These are phyloP conservation scores for Setaria viridis DNA, from an alignment of 202 grass and related monocot genomes.

Conservation along the genomic window DNA sequence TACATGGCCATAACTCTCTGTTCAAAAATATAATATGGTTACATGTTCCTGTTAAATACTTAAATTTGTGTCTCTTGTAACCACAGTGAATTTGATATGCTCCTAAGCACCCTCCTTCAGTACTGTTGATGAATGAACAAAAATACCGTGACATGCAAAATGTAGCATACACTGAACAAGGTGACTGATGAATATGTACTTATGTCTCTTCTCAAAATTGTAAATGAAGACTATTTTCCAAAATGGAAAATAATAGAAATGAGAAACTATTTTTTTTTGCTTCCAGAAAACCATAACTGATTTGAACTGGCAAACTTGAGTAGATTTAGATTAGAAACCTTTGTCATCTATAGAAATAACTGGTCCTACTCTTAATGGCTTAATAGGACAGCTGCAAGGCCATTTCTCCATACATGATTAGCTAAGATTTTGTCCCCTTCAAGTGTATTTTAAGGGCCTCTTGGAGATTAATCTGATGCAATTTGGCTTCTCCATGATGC, in stretches of 20 bases:
- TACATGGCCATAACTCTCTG: not conserved
- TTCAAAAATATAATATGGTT: not conserved
- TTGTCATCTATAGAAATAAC: not conserved
- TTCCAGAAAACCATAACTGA: constrained; percentile 9
- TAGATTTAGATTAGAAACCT: constrained; percentile 15
- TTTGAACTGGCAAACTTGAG: not conserved
- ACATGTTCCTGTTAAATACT: not conserved
- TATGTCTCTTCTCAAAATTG: not conserved
- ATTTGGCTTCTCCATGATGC: constrained; percentile 17
- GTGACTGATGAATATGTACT: not conserved
- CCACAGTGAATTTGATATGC: not conserved
- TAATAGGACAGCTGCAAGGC: constrained; percentile 10
- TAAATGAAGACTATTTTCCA: not conserved
- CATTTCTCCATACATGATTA: constrained; percentile 34
- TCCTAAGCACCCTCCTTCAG: not conserved
- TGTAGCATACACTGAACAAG: not conserved
- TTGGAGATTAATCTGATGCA: constrained; percentile 31
- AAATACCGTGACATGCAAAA: not conserved
- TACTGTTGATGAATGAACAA: not conserved
- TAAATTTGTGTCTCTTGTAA: not conserved
- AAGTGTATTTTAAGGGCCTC: constrained; percentile 14
- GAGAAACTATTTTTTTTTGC: not conserved
- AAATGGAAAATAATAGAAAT: constrained; percentile 9
- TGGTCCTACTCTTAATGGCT: constrained; percentile 12
- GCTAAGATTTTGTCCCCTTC: constrained; percentile 42